Conservation (phyloP, 129 eudicot genomes). For the Helichrysum umbraculigerum region DNA sequence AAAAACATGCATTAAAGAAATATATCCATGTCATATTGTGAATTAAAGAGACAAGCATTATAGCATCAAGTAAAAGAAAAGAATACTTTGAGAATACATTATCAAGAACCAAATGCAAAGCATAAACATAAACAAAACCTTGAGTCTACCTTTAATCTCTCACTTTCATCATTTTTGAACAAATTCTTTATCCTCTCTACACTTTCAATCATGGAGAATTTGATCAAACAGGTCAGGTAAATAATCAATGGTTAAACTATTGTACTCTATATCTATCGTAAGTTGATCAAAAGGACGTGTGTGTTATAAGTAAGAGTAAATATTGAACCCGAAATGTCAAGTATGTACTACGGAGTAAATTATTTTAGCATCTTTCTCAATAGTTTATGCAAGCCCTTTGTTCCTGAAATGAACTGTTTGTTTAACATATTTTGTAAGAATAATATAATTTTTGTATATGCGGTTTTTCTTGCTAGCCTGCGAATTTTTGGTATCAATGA, state of each 20-base stretch:
- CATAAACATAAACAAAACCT: constrained; percentile 18
- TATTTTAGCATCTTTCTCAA: neutral
- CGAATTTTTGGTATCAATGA: constrained; percentile 39
- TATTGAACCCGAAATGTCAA: too few relatives aligned
- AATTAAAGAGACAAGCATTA: neutral
- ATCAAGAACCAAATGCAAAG: constrained; percentile 31
- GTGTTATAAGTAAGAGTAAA: too few relatives aligned
- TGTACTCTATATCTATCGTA: neutral
- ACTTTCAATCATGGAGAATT: constrained; percentile 46
- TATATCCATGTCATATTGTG: neutral
- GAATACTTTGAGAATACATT: constrained; percentile 32
- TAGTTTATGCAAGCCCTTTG: neutral
- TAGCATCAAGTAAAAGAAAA: constrained; percentile 23
- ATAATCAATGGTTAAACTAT: neutral
- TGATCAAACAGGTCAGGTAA: constrained; percentile 77
- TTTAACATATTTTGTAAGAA: too few relatives aligned
- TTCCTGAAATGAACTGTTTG: too few relatives aligned
- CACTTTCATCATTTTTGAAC: constrained; percentile 1
- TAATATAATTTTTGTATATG: too few relatives aligned
- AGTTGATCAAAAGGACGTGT: too few relatives aligned
- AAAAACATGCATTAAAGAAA: too few relatives aligned
- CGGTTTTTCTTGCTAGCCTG: constrained; percentile 29
- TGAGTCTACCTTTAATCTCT: constrained; percentile 16
- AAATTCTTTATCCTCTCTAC: neutral
- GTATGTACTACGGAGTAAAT: too few relatives aligned